Evolutionary conservation across 495 filamentous ascomycete species (phyloP).

Genomic region (Pseudevernia furfuracea): DNA sequence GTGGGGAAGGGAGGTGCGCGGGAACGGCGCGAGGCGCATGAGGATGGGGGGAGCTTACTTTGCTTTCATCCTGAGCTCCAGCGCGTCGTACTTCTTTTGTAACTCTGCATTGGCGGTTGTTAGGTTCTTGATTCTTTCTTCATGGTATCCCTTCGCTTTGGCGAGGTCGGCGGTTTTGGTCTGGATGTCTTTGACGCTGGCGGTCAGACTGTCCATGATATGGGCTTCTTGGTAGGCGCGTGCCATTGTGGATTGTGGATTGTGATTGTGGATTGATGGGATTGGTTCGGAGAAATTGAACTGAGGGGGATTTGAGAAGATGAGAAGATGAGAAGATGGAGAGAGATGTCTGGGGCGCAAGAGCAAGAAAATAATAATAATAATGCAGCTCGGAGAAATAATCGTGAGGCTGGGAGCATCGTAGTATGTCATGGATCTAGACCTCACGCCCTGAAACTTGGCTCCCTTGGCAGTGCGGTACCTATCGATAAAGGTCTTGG

Average conservation of each 20-base stretch:
- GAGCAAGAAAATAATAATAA: no score
- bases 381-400: conserved; percentile 3
- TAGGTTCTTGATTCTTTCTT: conserved; percentile 21
- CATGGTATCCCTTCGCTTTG: conserved; percentile 17
- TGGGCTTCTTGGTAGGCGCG: conserved; percentile 25
- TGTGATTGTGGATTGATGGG: no score
- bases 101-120: conserved; percentile 13
- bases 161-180: conserved; percentile 12
- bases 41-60: conserved; percentile 10
- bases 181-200: conserved; percentile 17
- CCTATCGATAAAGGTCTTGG: not conserved
- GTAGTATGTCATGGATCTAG: not conserved
- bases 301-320: no score
- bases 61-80: conserved; percentile 23
- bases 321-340: not conserved
- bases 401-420: not conserved
- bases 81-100: conserved; percentile 14
- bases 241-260: conserved; percentile 14
- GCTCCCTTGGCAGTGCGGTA: no score
- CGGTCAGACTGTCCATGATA: conserved; percentile 18
- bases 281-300: no score
- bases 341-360: not conserved
- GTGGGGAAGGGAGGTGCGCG: not conserved
- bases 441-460: not conserved
- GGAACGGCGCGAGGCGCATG: not conserved